Conservation (phyloP, 108 stramenopile genomes). For the Parietichytrium sp. region DNA sequence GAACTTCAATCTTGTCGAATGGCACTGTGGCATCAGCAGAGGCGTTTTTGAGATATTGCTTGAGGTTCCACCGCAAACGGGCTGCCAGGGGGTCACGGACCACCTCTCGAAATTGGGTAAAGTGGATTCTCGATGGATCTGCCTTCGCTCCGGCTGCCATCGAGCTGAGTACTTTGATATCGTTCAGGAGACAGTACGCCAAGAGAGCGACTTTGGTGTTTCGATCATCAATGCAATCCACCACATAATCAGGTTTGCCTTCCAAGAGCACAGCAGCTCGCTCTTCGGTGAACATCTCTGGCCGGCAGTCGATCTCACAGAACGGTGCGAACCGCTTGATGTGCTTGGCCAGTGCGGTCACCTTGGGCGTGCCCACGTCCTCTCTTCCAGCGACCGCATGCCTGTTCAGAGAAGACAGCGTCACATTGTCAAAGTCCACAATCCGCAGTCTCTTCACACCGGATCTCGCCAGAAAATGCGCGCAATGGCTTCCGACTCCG, state of each 20-base stretch:
- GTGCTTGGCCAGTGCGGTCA: conserved; percentile 64
- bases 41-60: neutral
- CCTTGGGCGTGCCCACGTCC: conserved; percentile 90
- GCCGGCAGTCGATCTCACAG: conserved; percentile 47
- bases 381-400: conserved; percentile 91
- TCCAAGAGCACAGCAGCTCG: conserved; percentile 49
- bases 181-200: conserved; percentile 65
- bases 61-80: conserved; percentile 74
- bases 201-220: conserved; percentile 91
- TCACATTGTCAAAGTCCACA: conserved; percentile 98
- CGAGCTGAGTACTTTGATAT: conserved; percentile 79
- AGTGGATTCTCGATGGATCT: conserved; percentile 88
- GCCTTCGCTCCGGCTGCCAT: conserved; percentile 95
- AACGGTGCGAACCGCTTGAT: conserved; percentile 65
- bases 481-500: conserved; percentile 90
- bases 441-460: conserved; percentile 82
- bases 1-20: neutral
- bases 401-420: conserved; percentile 90
- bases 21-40: neutral
- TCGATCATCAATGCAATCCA: conserved; percentile 98
- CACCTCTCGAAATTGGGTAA: conserved; percentile 78
- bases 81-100: conserved; percentile 81
- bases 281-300: conserved; percentile 53
- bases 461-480: conserved; percentile 86
- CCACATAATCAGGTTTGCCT: conserved; percentile 70